phyloP scores from a whole-genome alignment of 495 filamentous ascomycete species.

The Aspergillus incahuasiensis region DNA sequence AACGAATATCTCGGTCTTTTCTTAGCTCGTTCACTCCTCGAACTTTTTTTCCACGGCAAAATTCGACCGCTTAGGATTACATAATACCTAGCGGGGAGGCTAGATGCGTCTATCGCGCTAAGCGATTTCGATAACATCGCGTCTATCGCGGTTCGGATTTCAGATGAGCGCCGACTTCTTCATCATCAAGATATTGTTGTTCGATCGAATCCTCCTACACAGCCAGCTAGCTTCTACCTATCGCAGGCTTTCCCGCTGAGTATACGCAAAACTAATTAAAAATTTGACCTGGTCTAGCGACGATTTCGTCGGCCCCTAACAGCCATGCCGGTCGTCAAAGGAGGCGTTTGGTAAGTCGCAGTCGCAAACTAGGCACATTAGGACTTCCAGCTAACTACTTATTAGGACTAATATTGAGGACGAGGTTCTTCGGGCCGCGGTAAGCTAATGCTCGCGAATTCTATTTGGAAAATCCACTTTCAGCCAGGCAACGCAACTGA shows the following conservation, averaged over 20 bases:
- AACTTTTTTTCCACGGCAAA: conserved; percentile 22
- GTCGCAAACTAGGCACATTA: conserved; percentile 15
- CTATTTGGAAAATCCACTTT: neutral
- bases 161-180: neutral
- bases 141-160: neutral
- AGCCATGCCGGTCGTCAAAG: conserved; percentile 93
- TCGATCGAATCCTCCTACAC: too few species aligned
- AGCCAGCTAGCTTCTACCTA: neutral
- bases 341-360: conserved; percentile 80
- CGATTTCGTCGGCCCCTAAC: conserved; percentile 8
- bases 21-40: conserved; percentile 8
- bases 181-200: conserved; percentile 5
- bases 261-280: neutral
- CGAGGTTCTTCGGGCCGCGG: conserved; percentile 91
- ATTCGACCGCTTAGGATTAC: conserved; percentile 1
- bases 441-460: conserved; percentile 17
- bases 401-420: conserved; percentile 71
- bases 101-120: conserved; percentile 22
- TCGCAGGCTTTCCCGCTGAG: neutral
- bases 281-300: conserved; percentile 15
- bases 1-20: conserved; percentile 10
- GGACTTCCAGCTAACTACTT: conserved; percentile 19
- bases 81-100: neutral
- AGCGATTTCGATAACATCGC: too few species aligned
- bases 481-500: neutral